Conservation (phyloP, 495 filamentous ascomycete genomes). For the Astrothelium subdiscretum region DNA sequence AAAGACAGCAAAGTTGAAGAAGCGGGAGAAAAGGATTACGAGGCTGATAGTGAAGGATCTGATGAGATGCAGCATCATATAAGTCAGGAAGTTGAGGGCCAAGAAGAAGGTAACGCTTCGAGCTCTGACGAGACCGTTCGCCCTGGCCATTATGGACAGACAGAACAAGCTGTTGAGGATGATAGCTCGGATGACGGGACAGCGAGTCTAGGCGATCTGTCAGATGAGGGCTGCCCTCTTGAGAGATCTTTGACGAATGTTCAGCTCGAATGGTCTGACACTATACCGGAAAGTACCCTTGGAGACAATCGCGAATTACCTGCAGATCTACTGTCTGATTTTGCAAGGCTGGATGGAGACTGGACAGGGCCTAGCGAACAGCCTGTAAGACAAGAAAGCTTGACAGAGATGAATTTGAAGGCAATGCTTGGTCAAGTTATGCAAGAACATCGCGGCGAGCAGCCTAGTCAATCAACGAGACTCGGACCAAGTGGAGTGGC, state of each 20-base stretch:
- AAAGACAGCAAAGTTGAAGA: not conserved
- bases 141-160: not conserved
- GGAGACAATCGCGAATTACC: too few species aligned
- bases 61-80: not conserved
- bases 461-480: not conserved
- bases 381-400: not conserved
- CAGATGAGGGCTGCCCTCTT: not conserved
- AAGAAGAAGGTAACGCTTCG: not conserved
- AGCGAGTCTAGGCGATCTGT: not conserved
- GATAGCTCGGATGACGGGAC: not conserved
- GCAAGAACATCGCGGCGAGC: not conserved
- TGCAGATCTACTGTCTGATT: not conserved
- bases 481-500: not conserved
- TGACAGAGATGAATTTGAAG: not conserved
- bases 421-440: not conserved
- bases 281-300: not conserved
- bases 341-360: not conserved
- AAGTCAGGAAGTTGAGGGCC: not conserved
- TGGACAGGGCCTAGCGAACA: not conserved
- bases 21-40: not conserved
- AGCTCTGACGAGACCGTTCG: not conserved
- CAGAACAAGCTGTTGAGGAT: not conserved
- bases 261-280: not conserved
- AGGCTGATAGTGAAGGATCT: not conserved
- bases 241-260: not conserved